phyloP scores from a whole-genome alignment of 73 alveolate genomes.

The Tetrahymena malaccensis region DNA sequence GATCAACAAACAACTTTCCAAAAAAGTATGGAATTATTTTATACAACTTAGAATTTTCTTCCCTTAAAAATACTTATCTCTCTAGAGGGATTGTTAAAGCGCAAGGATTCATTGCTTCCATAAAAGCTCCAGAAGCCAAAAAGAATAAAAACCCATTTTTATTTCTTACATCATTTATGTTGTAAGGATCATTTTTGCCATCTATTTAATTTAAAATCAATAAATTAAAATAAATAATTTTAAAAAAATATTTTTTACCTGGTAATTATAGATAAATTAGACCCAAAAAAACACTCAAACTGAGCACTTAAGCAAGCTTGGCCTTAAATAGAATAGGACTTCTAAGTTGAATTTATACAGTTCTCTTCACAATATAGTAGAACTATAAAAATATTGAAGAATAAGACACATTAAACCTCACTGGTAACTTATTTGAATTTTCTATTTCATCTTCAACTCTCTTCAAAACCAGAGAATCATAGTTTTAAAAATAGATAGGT shows the following conservation, averaged over 20 bases:
- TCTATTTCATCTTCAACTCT: background rate
- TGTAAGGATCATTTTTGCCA: background rate
- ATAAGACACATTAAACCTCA: background rate
- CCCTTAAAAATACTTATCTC: slow-evolving; percentile 26
- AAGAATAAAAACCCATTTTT: background rate
- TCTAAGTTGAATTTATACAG: background rate
- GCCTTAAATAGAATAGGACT: background rate
- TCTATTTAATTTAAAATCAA: background rate
- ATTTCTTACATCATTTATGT: background rate
- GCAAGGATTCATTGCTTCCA: background rate
- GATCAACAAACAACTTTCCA: background rate
- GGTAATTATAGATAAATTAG: background rate
- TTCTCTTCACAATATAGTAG: background rate
- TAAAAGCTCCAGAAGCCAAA: background rate
- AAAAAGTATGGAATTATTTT: slow-evolving; percentile 8
- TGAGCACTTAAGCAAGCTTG: background rate
- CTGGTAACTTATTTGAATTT: background rate
- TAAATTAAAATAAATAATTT: background rate
- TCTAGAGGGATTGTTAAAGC: slow-evolving; percentile 13
- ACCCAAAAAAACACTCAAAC: background rate
- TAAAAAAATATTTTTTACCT: background rate
- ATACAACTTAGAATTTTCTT: slow-evolving; percentile 21
- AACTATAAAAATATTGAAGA: background rate
- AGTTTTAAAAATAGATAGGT: background rate
- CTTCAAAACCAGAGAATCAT: background rate